These are phyloP conservation scores for Saccharomyces hybrid DNA, from an alignment of 1,139 yeast species.

Conservation along the genomic window DNA sequence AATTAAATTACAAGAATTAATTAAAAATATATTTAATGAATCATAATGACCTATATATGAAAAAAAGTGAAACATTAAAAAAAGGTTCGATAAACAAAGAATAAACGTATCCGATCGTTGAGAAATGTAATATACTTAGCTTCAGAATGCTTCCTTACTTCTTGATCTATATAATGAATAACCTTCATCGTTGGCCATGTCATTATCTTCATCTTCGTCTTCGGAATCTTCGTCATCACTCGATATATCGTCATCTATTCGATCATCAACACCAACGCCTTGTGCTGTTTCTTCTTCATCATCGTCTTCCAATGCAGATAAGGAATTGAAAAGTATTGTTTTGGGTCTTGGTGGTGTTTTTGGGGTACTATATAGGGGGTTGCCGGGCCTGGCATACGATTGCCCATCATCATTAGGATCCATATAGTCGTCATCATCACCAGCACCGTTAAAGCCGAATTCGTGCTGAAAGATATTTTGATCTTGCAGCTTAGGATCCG, in stretches of 20 bases:
- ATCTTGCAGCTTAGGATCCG: constrained; percentile 12
- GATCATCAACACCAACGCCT: constrained; percentile 6
- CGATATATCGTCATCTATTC: constrained; percentile 15
- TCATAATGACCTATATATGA: background rate
- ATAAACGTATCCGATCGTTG: background rate
- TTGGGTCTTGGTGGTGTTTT: constrained; percentile 19
- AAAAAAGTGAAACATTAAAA: background rate
- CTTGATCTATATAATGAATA: background rate
- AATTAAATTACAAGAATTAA: background rate
- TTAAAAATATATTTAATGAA: background rate
- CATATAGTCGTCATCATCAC: constrained; percentile 38
- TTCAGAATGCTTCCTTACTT: background rate
- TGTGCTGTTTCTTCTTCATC: background rate
- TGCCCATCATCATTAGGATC: constrained; percentile 81
- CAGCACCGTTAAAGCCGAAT: constrained; percentile 15
- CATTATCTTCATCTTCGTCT: constrained; percentile 14
- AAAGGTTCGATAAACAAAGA: background rate
- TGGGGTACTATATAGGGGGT: constrained; percentile 45
- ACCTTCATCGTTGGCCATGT: constrained; percentile 18
- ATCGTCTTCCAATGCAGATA: background rate
- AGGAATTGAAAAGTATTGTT: background rate
- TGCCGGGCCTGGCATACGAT: constrained; percentile 54
- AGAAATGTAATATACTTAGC: background rate
- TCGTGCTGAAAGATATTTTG: constrained; percentile 19
- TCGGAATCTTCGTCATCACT: constrained; percentile 11